Evolutionary conservation across 768 basidiomycete genomes (phyloP).

Genomic region (Podaxis pistillaris): DNA sequence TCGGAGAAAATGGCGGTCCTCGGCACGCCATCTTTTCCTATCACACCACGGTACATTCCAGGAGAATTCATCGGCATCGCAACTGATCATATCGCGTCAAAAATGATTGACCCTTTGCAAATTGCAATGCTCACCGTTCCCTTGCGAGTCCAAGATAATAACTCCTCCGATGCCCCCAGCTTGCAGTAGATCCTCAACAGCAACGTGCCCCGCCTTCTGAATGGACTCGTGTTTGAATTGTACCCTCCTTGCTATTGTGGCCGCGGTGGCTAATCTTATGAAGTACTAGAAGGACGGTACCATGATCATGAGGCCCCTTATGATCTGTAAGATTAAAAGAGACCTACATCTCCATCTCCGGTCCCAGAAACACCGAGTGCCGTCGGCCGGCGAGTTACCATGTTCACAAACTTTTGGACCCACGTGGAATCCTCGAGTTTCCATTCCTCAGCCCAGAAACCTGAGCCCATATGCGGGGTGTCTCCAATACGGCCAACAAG

Average conservation of each 20-base stretch:
- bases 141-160: slow-evolving; percentile 66
- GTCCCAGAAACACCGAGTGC: slow-evolving; percentile 82
- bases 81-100: slow-evolving; percentile 38
- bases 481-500: slow-evolving; percentile 82
- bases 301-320: neutral
- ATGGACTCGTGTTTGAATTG: slow-evolving; percentile 58
- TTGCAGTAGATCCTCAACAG: slow-evolving; percentile 54
- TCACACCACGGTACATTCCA: slow-evolving; percentile 83
- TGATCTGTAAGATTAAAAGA: neutral
- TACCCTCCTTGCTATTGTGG: slow-evolving; percentile 66
- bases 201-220: slow-evolving; percentile 48
- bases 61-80: slow-evolving; percentile 71
- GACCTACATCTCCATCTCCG: slow-evolving; percentile 76
- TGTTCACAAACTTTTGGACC: slow-evolving; percentile 9
- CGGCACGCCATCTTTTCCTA: slow-evolving; percentile 64
- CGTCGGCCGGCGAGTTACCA: slow-evolving; percentile 15
- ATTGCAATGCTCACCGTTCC: slow-evolving; percentile 51
- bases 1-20: slow-evolving; percentile 78
- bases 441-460: slow-evolving; percentile 89
- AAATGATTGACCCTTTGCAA: neutral
- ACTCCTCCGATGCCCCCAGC: slow-evolving; percentile 73
- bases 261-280: slow-evolving; percentile 67
- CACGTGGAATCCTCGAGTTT: neutral
- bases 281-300: slow-evolving; percentile 53
- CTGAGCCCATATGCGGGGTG: slow-evolving; percentile 74